Base-by-base conservation (phyloP, 1,139 yeast genomes). In the Saccharomyces pastorianus region DNA sequence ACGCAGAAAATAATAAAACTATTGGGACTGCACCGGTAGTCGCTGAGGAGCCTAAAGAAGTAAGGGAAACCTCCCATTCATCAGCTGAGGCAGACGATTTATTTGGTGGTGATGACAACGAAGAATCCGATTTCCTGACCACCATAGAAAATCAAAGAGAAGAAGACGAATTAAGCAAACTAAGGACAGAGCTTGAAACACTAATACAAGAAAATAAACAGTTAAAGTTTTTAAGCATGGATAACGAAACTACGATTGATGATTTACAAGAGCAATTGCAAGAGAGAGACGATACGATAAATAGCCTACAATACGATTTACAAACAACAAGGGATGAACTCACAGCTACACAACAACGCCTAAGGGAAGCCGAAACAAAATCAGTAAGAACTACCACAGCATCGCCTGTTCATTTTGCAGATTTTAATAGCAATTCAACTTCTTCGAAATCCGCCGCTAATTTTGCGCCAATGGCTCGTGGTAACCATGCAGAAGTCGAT, bases 191-290 rank as follows among this genome's bases (percentile, higher is more conserved):
- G 52, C 63, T 73, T 28, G 66, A 62, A 32, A 57, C 57, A 6
- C 60, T 74, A 3, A 69, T 68, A 46, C 61, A 57, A 46, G 74
- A 69, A 53, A 64, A 70, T 32, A 69, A 69, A 52, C 62, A 65
- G 8, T 61, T 76, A 55, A 79, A 73, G 60, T 72, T 69, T 55
- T 62, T 61, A 11, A 76, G 75, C 57, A 74, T 81, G 76, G 85
- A 81, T 51, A 74, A 80, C 51, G 68, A 70, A 52, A 72, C 75
- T 6, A 71, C 75, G 48, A 69, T 75, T 47, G 77, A 76, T 51
- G 75, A 75, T 7, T 55, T 70, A 32, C 63, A 68, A 50, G 67
- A 65, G 38, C 65, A 66, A 38, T 50, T 64, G 4, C 64, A 69
- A 17, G 76, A 73, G 49, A 66, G 69, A 46, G 70, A 75, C 7